A percentile compares a stretch with the other conserved stretches of the same genome.
phyloP scores from a whole-genome alignment of 169 alveolate genomes.

The Cryptosporidium muris region DNA sequence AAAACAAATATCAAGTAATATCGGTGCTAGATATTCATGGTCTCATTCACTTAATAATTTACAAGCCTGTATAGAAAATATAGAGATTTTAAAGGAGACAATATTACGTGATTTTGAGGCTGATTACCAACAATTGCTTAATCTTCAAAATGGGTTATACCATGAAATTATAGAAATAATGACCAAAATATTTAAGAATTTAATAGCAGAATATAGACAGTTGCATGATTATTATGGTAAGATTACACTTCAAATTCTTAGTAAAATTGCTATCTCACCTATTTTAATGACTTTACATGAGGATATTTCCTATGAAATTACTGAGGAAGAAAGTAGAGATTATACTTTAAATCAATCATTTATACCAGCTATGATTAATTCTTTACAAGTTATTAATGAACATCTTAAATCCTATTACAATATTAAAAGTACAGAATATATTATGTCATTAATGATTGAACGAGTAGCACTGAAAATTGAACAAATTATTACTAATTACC shows the following conservation, averaged over 20 bases:
- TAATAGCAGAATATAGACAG: constrained; percentile 22
- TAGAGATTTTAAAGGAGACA: constrained; percentile 42
- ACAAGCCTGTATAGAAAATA: constrained; percentile 60
- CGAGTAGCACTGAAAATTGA: constrained; percentile 57
- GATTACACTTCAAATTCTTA: constrained; percentile 55
- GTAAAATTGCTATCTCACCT: constrained; percentile 61
- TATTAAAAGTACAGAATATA: constrained; percentile 36
- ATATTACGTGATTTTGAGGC: constrained; percentile 39
- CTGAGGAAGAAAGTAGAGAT: constrained; percentile 64
- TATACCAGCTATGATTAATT: constrained; percentile 30
- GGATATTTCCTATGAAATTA: constrained; percentile 22
- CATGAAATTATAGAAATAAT: constrained; percentile 10
- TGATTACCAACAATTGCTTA: constrained; percentile 7
- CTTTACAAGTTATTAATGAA: constrained; percentile 53
- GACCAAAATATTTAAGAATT: constrained; percentile 15
- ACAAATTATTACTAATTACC: constrained; percentile 49
- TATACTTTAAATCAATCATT: constrained; percentile 51
- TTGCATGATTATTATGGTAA: constrained; percentile 55
- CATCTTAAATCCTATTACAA: constrained; percentile 53
- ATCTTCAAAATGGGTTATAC: not conserved
- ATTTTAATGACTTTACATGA: constrained; percentile 40
- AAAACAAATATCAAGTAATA: constrained; percentile 2
- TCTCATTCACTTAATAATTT: constrained; percentile 55
- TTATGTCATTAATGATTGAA: constrained; percentile 65
- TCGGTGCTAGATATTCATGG: constrained; percentile 51